Evolutionary conservation across 495 filamentous ascomycete species (phyloP), one percentile per base, ranked within the genome.

Genomic region (Podospora australis): DNA sequence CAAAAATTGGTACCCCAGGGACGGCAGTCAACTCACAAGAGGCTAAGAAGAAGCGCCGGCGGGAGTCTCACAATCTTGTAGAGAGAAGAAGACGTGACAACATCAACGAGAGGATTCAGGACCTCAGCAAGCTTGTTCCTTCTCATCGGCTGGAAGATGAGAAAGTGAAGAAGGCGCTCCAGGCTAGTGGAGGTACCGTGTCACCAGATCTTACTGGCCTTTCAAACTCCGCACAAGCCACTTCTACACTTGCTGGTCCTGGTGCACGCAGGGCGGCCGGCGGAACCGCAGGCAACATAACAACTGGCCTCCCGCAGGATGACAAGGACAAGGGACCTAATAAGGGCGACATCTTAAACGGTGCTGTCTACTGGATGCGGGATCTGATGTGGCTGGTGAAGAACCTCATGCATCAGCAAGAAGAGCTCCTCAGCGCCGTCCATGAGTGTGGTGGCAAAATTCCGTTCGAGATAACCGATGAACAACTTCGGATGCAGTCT

Each of bases 251-350:
- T 10, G 92, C 90, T 11, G 91, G 88, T 2, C 77, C 77, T 25
- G 87, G 88, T 36, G 92, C 87, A 11, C 81, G 90, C 48, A 79
- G 92, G 40, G 92, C 92, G 14, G 69, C 77, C 13, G 66, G 72
- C 38, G 66, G 67, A 2, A 78, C 71, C 6, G 79, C 86, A 6
- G 90, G 90, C 25, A 92, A 84, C 59, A 95, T 96, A 50, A 94
- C 88, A 3, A 86, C 89, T 50, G 89, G 91, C 17, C 75, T 95
- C 28, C 87, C 90, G 0, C 79, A 91, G 22, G 92, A 98, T 56
- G 92, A 98, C 52, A 98, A 97, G 57, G 92, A 98, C 67, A 96
- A 97, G 55, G 94, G 94, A 1, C 92, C 92, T 0, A 97, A 97
- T 74, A 98, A 98, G 69, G 92, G 92, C 34, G 92, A 98, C 60